Evolutionary conservation across 331 rosid species (phyloP).

Genomic region (Pyracantha coccinea): DNA sequence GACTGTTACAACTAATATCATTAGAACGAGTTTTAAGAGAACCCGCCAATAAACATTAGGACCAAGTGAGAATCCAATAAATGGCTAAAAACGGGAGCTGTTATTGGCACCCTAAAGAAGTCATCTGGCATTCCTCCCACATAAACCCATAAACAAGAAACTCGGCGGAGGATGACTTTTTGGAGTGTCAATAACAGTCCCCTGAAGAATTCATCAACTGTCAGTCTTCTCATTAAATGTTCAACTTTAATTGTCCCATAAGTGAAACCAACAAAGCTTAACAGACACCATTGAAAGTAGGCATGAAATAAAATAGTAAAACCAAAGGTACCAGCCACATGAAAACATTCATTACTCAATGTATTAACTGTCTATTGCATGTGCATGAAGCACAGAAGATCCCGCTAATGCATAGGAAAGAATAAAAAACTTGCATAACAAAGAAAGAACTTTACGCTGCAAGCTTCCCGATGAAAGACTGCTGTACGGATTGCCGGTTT

Average conservation of each 20-base stretch:
- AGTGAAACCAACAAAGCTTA: background rate
- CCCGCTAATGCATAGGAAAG: background rate
- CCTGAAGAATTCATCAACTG: background rate
- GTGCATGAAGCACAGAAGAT: background rate
- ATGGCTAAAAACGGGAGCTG: background rate
- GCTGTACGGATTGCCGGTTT: constrained; percentile 44
- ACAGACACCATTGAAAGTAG: background rate
- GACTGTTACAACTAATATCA: constrained; percentile 1
- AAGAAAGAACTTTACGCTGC: constrained; percentile 32
- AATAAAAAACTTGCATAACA: background rate
- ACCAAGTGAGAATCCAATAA: constrained; percentile 13
- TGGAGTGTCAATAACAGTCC: background rate
- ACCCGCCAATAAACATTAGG: background rate
- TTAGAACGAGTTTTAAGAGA: background rate
- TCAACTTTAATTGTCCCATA: background rate
- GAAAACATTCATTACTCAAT: background rate
- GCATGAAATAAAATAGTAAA: background rate
- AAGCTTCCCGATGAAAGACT: constrained; percentile 41
- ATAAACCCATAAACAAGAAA: background rate
- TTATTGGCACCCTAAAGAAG: background rate
- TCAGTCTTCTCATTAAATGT: background rate
- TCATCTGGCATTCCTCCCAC: background rate
- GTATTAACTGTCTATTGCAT: background rate
- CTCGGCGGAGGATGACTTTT: background rate
- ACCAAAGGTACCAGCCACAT: background rate